Evolutionary conservation across 1,139 yeast species (phyloP).

Genomic region (Suhomyces maxii): DNA sequence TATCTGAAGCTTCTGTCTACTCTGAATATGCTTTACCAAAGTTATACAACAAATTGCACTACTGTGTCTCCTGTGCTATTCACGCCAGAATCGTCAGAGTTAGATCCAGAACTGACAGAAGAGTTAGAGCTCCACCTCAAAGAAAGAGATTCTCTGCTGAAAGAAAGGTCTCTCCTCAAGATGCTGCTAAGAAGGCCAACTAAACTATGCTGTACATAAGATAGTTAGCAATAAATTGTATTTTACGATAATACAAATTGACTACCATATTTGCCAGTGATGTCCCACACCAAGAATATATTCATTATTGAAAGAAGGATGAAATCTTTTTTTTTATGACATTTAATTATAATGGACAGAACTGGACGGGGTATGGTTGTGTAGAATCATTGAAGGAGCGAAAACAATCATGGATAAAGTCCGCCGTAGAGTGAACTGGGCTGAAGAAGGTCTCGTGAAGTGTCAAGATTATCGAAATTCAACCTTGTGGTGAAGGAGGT

Average conservation of each 20-base stretch:
- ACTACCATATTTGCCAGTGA: no score
- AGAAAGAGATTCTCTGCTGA: slow-evolving; percentile 98
- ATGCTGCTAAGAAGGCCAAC: slow-evolving; percentile 92
- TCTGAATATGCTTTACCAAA: slow-evolving; percentile 99
- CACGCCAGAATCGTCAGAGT: slow-evolving; percentile 99
- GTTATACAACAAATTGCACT: slow-evolving; percentile 99
- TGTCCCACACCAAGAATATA: no score
- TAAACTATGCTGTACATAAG: slow-evolving; percentile 13
- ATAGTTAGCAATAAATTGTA: slow-evolving; percentile 9
- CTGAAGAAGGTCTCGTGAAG: no score
- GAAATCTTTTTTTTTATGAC: no score
- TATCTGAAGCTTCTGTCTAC: slow-evolving; percentile 99
- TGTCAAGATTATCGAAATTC: no score
- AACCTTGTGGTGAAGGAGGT: no score
- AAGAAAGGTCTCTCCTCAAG: slow-evolving; percentile 95
- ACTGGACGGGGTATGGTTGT: no score
- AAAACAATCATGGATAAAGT: no score
- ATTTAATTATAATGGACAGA: no score
- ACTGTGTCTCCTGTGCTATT: slow-evolving; percentile 99
- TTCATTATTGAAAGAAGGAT: no score
- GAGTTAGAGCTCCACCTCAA: slow-evolving; percentile 98
- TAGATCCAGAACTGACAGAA: slow-evolving; percentile 98
- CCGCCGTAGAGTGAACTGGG: no score
- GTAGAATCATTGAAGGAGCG: no score
- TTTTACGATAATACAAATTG: not conserved